A percentile compares a stretch with the other conserved stretches of the same genome.
These are phyloP conservation scores for Dothideomycetes sp. DNA, from an alignment of 2,329 filamentous ascomycete species.

Conservation along the genomic window DNA sequence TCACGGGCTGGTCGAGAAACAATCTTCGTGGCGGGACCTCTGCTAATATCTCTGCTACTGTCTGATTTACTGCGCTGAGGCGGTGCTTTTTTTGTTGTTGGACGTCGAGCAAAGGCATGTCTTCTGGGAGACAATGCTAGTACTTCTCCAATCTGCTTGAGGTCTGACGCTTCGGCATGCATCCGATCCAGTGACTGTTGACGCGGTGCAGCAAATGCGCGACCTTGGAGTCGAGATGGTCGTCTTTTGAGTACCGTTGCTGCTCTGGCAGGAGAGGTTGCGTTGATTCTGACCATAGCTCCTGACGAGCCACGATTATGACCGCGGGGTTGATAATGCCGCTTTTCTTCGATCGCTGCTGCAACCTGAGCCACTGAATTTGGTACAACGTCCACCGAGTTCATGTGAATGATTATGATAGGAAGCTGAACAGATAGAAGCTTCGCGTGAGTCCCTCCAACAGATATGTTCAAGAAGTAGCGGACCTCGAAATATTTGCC, in stretches of 20 bases:
- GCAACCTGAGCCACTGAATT: constrained; percentile 48
- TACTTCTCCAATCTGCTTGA: constrained; percentile 32
- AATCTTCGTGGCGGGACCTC: constrained; percentile 13
- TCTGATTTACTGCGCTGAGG: constrained; percentile 12
- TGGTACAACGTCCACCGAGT: constrained; percentile 47
- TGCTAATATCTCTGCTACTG: constrained; percentile 1
- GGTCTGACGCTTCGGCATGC: constrained; percentile 32
- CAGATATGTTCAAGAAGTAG: constrained; percentile 45
- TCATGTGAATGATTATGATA: constrained; percentile 49
- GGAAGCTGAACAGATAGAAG: constrained; percentile 45
- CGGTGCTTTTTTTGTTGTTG: background rate
- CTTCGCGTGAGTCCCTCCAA: constrained; percentile 39
- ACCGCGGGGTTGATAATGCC: constrained; percentile 15
- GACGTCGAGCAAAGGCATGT: constrained; percentile 16
- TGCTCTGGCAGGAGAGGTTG: constrained; percentile 2
- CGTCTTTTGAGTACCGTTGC: constrained; percentile 23
- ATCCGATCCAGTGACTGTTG: constrained; percentile 42
- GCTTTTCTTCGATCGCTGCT: constrained; percentile 45
- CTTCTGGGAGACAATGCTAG: constrained; percentile 39
- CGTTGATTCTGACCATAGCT: background rate
- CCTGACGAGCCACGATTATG: background rate
- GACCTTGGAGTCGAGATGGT: constrained; percentile 38
- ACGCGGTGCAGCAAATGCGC: constrained; percentile 44
- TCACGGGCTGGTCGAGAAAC: constrained; percentile 13
- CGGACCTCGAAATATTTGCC: constrained; percentile 49